Evolutionary conservation across 2,329 filamentous ascomycete genomes (phyloP), one percentile per base, ranked within the genome.

Genomic region (Cordyceps pruinosa): DNA sequence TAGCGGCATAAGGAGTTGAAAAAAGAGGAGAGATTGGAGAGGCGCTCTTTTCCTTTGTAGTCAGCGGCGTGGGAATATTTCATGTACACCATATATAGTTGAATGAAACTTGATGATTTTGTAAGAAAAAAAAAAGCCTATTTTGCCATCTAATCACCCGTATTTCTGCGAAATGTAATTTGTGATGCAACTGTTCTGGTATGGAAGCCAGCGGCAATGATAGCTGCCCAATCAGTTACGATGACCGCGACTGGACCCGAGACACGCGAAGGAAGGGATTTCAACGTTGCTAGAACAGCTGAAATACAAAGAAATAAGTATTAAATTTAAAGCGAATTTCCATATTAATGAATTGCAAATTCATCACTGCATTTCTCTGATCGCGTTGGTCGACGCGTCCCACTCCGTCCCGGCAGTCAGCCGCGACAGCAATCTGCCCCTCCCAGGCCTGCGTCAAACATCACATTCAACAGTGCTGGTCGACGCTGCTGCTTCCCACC

Each of bases 21-120:
- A 49, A 19, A 25, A 32, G 9, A 21, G 42, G 21, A 26, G 44
- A 47, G 23, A 32, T 17, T 17, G n/a, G 12, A 48, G 17, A 32
- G 37, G n/a, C n/a, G 25, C 2, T 25, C 7, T 8, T 51, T 49
- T 51, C 13, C 30, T 56, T 56, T 56, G 17, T 49, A 56, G 53
- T 48, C 35, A 56, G 53, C 45, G 53, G 53, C 45, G n/a, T 47
- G 53, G 44, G 45, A 34, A 34, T 51, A 28, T 26, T 44, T 57
- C 56, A 50, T 57, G 56, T 57, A 57, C 56, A 57, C 23, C 48
- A 55, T 50, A 45, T 55, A 21, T 49, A 54, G 46, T 50, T 42
- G 23, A 53, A 53, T 48, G 35, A 47, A 58, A 49, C 26, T 58
- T 32, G 42, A 48, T 26, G 30, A 53, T 30, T 52, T 37, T 45